phyloP scores from a whole-genome alignment of 192 early-diverging fungal species.

The Martensiomyces pterosporus region DNA sequence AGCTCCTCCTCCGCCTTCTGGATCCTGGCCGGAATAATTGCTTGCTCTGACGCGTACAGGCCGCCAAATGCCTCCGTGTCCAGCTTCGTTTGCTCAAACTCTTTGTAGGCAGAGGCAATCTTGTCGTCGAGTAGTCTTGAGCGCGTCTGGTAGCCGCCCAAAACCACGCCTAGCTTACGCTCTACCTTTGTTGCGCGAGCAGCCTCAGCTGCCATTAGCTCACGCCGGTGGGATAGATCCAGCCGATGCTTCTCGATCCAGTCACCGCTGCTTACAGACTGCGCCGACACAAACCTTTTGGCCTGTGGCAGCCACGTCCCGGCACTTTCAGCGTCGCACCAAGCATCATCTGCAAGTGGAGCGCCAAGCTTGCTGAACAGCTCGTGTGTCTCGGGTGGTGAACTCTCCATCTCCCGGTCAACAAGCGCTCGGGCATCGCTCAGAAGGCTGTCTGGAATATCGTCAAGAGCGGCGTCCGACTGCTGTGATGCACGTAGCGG shows the following conservation, averaged over 20 bases:
- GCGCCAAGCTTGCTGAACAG: conserved; percentile 9
- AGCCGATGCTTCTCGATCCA: conserved; percentile 25
- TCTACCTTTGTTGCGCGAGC: conserved; percentile 78
- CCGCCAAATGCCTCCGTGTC: conserved; percentile 60
- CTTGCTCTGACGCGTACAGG: conserved; percentile 56
- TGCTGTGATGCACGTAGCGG: conserved; percentile 34
- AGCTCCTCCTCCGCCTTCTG: conserved; percentile 50
- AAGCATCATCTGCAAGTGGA: conserved; percentile 21
- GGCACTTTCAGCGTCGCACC: conserved; percentile 19
- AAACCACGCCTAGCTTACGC: conserved; percentile 67
- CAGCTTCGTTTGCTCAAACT: conserved; percentile 53
- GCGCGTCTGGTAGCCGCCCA: conserved; percentile 83
- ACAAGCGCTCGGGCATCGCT: conserved; percentile 55
- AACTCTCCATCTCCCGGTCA: conserved; percentile 40
- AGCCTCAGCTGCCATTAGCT: conserved; percentile 71
- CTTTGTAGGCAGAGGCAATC: conserved; percentile 54
- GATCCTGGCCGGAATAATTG: conserved; percentile 56
- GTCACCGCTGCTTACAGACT: conserved; percentile 4
- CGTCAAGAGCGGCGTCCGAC: conserved; percentile 23
- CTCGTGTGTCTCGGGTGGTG: conserved; percentile 9
- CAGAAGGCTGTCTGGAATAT: conserved; percentile 59
- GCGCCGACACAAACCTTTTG: background rate
- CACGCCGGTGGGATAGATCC: conserved; percentile 48
- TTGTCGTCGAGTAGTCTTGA: conserved; percentile 61
- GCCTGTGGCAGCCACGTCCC: conserved; percentile 26